Conservation (phyloP, 768 basidiomycete species). For the Lentinus brumalis region DNA sequence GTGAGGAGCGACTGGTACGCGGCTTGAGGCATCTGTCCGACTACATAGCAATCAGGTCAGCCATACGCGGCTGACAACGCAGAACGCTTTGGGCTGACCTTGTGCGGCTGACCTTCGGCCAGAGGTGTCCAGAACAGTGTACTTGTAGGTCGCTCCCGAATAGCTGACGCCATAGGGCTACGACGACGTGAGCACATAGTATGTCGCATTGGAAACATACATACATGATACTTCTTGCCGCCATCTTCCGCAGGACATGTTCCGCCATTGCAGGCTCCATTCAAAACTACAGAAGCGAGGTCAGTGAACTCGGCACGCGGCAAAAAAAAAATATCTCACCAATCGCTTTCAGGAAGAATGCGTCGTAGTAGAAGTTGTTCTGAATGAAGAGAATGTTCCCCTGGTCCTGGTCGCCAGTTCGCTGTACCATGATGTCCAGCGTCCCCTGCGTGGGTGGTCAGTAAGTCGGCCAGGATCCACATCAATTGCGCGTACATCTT, state of each 20-base stretch:
- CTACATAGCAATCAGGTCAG: slow-evolving; percentile 41
- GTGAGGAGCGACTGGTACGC: slow-evolving; percentile 88
- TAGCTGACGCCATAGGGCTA: slow-evolving; percentile 95
- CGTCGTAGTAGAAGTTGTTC: slow-evolving; percentile 98
- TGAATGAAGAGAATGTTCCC: slow-evolving; percentile 81
- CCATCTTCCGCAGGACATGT: slow-evolving; percentile 68
- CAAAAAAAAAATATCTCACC: slow-evolving; percentile 48
- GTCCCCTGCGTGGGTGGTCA: slow-evolving; percentile 59
- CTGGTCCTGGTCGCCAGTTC: slow-evolving; percentile 66
- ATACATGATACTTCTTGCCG: slow-evolving; percentile 73
- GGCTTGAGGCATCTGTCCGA: slow-evolving; percentile 91
- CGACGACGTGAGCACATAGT: neutral
- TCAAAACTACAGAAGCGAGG: slow-evolving; percentile 61
- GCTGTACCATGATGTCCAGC: slow-evolving; percentile 89
- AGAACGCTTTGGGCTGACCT: slow-evolving; percentile 44
- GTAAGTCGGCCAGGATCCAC: neutral
- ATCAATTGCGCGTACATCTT: slow-evolving; percentile 69
- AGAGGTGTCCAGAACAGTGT: slow-evolving; percentile 90
- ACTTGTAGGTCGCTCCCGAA: slow-evolving; percentile 95
- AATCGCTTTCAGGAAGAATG: slow-evolving; percentile 97
- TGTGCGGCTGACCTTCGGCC: slow-evolving; percentile 90
- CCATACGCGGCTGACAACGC: neutral
- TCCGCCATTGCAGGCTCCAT: slow-evolving; percentile 88
- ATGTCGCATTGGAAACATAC: neutral
- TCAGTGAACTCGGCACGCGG: neutral